Conservation (phyloP, 1,284 basidiomycete species). For the Boletus albobrunnescens region DNA sequence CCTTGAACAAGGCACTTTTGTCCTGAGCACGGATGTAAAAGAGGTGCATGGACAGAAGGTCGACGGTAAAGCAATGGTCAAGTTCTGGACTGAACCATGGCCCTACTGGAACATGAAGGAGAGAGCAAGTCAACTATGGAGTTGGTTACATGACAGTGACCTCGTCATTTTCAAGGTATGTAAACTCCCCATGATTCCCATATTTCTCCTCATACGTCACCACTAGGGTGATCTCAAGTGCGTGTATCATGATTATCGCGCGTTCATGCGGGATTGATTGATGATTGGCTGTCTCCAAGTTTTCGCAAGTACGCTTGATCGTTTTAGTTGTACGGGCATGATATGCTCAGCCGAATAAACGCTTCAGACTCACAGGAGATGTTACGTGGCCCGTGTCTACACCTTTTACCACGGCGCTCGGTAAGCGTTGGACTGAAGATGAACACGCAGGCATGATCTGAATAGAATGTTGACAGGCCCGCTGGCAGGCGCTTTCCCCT, state of each 20-base stretch:
- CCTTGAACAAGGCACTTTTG: conserved; percentile 67
- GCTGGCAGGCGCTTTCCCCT: conserved; percentile 72
- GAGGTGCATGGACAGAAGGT: conserved; percentile 14
- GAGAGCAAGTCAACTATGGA: conserved; percentile 57
- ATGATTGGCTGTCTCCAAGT: conserved; percentile 35
- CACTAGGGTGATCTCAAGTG: conserved; percentile 83
- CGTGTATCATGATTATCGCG: conserved; percentile 24
- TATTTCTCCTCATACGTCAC: background rate
- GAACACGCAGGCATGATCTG: background rate
- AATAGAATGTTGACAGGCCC: conserved; percentile 50
- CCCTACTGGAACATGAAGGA: conserved; percentile 80
- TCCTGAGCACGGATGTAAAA: conserved; percentile 52
- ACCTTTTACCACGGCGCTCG: conserved; percentile 75
- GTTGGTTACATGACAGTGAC: conserved; percentile 58
- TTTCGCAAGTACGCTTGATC: conserved; percentile 69
- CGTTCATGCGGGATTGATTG: conserved; percentile 3
- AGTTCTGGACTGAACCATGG: conserved; percentile 84
- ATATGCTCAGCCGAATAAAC: conserved; percentile 24
- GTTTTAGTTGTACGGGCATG: conserved; percentile 19
- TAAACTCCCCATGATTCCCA: background rate
- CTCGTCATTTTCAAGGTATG: conserved; percentile 89
- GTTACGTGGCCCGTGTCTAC: conserved; percentile 85
- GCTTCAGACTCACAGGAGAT: conserved; percentile 80
- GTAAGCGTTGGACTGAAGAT: conserved; percentile 38
- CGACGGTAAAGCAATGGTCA: conserved; percentile 33